Percentiles rank a stretch among this genome's conserved stretches.
Evolutionary conservation across 2,329 filamentous ascomycete species (phyloP).

Genomic region (Zelopaecilomyces penicillatus): DNA sequence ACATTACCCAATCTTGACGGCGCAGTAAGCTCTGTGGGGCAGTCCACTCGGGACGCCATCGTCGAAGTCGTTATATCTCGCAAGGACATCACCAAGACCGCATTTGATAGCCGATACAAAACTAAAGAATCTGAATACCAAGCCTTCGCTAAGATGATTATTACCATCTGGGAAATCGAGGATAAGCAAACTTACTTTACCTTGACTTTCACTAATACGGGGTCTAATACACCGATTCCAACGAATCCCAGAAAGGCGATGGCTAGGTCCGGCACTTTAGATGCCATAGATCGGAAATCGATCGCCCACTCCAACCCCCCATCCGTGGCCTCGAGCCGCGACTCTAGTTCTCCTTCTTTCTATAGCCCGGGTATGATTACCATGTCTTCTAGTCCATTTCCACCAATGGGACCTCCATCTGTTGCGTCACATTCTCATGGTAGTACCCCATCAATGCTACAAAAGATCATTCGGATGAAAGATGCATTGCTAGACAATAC

Average conservation of each 20-base stretch:
- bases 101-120: constrained; percentile 24
- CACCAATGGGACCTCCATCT: constrained; percentile 57
- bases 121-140: constrained; percentile 30
- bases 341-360: constrained; percentile 38
- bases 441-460: constrained; percentile 55
- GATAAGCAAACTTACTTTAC: constrained; percentile 63
- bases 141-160: constrained; percentile 64
- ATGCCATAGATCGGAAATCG: constrained; percentile 38
- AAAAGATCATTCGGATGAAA: constrained; percentile 68
- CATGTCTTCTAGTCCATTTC: constrained; percentile 52
- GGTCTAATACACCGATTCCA: constrained; percentile 27
- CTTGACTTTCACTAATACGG: constrained; percentile 61
- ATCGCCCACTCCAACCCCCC: constrained; percentile 37
- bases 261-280: constrained; percentile 31
- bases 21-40: constrained; percentile 16
- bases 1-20: constrained; percentile 23
- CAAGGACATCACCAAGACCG: constrained; percentile 33
- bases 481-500: constrained; percentile 70
- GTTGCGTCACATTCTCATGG: constrained; percentile 43
- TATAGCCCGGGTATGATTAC: constrained; percentile 44
- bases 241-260: constrained; percentile 28
- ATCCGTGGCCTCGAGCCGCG: constrained; percentile 39
- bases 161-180: constrained; percentile 64
- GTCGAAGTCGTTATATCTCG: constrained; percentile 60
- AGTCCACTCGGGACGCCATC: constrained; percentile 48